Base-by-base conservation (phyloP, 345 rosid species). In the Hevea brasiliensis region DNA sequence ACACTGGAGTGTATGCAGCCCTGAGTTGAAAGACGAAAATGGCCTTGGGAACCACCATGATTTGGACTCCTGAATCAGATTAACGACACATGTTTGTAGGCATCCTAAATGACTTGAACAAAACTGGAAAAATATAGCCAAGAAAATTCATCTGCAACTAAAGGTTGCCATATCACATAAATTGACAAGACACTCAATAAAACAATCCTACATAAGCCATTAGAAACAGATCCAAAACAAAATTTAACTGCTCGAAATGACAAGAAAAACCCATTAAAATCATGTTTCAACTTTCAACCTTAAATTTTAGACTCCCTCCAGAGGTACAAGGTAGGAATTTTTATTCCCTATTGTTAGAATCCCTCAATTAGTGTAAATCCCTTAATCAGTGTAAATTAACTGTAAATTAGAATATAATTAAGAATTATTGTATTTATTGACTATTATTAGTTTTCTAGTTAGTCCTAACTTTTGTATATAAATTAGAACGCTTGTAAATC, bases 41-140 rank as follows among this genome's bases (percentile, higher is more conserved):
- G 82, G 81, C 76, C 76, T 82, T 0, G 88, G 91, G 1, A 90
- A 68, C 97, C 97, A 93, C 98, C 99, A 89, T 8, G 93, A 74
- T 13, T 80, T 84, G 55, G 81, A 74, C 54, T 78, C 86, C 92
- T 93, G 84, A 67, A 76, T 54, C 54, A 59, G 37, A 66, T n/a
- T 7, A 59, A 15, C 71, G 65, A 26, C 63, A 68, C 54, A 42
- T 23, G 37, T 55, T 40, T 47, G 7, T 20, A 35, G 20, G 18
- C 29, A 47, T n/a, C 40, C 4, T 14, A 45, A 7, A 56, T 40
- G 47, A 55, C 3, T 27, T 0, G 3, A 45, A 23, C 37, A 8
- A 64, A 15, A 21, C 23, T 35, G 45, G 35, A 45, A 7, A 67
- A 24, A 32, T 29, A 64, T 27, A 41, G 41, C 11, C 9, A 2